Percentiles rank a stretch among this genome's conserved stretches.
Evolutionary conservation across 139 green algal species (phyloP).

Genomic region (Dunaliella sp.): DNA sequence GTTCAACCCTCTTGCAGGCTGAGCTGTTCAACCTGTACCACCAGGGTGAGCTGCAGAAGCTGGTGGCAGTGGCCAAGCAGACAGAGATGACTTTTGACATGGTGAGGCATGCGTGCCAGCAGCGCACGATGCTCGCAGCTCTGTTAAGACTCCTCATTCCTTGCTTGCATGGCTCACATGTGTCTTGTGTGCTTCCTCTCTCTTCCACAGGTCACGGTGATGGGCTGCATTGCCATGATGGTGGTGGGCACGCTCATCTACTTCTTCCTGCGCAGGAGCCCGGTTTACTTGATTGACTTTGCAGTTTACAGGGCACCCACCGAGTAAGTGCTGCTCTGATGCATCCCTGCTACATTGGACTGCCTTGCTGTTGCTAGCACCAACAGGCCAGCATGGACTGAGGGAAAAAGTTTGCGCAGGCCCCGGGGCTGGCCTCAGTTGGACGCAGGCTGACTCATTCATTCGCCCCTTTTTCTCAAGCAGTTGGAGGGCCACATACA

Average conservation of each 20-base stretch:
- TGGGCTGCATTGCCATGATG: slow-evolving; percentile 62
- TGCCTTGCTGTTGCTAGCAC: neutral
- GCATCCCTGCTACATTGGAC: neutral
- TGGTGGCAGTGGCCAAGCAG: slow-evolving; percentile 65
- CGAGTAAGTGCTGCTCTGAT: slow-evolving; percentile 34
- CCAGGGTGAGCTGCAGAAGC: slow-evolving; percentile 64
- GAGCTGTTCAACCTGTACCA: slow-evolving; percentile 79
- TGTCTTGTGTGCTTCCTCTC: neutral
- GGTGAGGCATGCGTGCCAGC: too few relatives aligned
- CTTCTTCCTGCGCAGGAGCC: slow-evolving; percentile 67
- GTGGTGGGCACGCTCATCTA: slow-evolving; percentile 59
- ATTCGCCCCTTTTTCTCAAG: too few relatives aligned
- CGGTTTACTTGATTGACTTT: slow-evolving; percentile 94
- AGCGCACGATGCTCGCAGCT: too few relatives aligned
- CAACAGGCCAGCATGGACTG: too few relatives aligned
- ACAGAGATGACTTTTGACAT: slow-evolving; percentile 91
- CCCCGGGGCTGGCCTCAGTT: too few relatives aligned
- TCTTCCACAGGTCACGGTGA: slow-evolving; percentile 62
- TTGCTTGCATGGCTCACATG: neutral
- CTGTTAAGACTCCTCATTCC: too few relatives aligned
- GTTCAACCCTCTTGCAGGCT: slow-evolving; percentile 47
- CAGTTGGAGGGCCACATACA: slow-evolving; percentile 37
- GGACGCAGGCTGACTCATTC: too few relatives aligned
- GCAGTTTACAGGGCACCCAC: slow-evolving; percentile 69
- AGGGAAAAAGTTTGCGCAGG: too few relatives aligned